Evolutionary conservation across 73 alveolate genomes (phyloP), one percentile per base, ranked within the genome.

Genomic region (Paramecium bursaria): DNA sequence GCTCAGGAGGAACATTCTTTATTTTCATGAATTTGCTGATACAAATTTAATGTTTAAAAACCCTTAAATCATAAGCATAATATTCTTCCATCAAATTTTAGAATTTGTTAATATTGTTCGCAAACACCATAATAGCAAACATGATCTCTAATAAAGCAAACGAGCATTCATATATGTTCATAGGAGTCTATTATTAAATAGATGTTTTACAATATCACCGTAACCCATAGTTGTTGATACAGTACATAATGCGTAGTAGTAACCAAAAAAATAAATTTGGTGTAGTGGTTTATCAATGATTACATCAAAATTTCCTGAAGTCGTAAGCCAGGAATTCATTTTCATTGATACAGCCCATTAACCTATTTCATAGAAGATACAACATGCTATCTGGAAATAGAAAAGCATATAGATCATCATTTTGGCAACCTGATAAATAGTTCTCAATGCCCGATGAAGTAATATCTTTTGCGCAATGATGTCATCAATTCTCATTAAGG

Each of bases 11-110:
- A 1, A 67, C 82, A 21, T 42, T 33, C 11, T 67, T 67, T 42
- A 25, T 10, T 39, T 67, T 57, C 82, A 67, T 67, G 44, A 67
- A 67, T 67, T 67, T 67, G 44, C 44, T 67, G 30, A 67, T 67
- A 3, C 50, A 67, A 4, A 67, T 47, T 17, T 67, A 39, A 17
- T 67, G 44, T 67, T 42, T 67, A 23, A 67, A 67, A 1, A 42
- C 7, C 44, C 22, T 21, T 46, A 67, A 6, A 42, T 67, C 22
- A 67, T 67, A 35, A 0, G 53, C 33, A 42, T 67, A 19, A 13
- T 67, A 67, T 67, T 67, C 82, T 67, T 67, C 82, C 82, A 67
- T 67, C 82, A 67, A 39, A 15, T 42, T 67, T 42, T 67, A 67
- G n/a, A 67, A 67, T 19, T 42, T 67, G 44, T 67, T 67, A 1